phyloP scores from a whole-genome alignment of 140 eudicot species.

The Ambrosia hybrid region DNA sequence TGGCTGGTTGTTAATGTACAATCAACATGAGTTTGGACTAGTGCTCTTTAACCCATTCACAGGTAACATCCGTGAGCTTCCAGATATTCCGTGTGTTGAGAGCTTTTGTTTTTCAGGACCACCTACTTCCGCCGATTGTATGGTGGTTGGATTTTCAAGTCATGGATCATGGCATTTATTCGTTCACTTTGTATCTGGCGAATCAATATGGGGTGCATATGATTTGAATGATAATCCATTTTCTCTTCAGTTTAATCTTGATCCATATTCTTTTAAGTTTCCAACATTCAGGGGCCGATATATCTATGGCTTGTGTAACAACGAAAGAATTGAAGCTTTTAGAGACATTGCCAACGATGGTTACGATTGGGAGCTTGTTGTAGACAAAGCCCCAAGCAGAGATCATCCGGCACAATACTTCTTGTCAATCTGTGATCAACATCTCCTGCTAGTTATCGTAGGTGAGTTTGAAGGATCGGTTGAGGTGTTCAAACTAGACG shows the following conservation, averaged over 20 bases:
- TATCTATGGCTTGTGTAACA: background rate
- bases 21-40: background rate
- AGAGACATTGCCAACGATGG: background rate
- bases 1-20: constrained; percentile 1
- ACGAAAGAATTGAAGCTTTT: background rate
- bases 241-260: too few relatives aligned
- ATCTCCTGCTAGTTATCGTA: background rate
- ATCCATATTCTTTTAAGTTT: background rate
- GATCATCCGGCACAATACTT: background rate
- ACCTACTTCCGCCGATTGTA: constrained; percentile 7
- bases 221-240: background rate
- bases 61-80: background rate
- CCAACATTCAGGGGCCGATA: background rate
- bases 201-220: background rate
- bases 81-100: background rate
- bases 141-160: background rate
- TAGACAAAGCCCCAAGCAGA: background rate
- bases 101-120: constrained; percentile 7
- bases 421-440: background rate
- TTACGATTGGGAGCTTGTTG: background rate
- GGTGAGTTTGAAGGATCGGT: background rate
- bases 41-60: background rate
- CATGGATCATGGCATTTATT: background rate
- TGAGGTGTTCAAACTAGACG: constrained; percentile 1
- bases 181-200: background rate